Evolutionary conservation across 2,329 filamentous ascomycete genomes (phyloP).

Genomic region (Xylariaceae sp.): DNA sequence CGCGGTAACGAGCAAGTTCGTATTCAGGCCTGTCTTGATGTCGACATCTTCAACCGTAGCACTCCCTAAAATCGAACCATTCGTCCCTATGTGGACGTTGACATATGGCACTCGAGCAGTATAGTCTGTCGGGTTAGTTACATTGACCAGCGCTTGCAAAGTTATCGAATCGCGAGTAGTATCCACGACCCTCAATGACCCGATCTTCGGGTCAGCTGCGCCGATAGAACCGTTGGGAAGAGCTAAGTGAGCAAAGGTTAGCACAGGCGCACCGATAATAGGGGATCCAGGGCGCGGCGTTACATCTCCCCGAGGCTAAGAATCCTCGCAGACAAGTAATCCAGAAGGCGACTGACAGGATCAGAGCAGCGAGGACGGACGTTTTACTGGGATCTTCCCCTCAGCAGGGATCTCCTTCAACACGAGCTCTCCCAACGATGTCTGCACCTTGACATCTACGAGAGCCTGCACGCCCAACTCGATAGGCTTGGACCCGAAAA

Average conservation of each 20-base stretch:
- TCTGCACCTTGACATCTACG: constrained; percentile 78
- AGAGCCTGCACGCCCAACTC: constrained; percentile 68
- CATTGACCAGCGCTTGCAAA: constrained; percentile 67
- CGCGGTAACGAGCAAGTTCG: constrained; percentile 60
- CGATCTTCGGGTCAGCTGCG: constrained; percentile 56
- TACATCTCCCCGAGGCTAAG: constrained; percentile 16
- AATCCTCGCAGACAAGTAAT: constrained; percentile 20
- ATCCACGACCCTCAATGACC: constrained; percentile 64
- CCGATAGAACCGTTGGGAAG: constrained; percentile 49
- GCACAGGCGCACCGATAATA: constrained; percentile 17
- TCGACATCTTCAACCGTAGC: constrained; percentile 60
- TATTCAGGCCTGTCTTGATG: constrained; percentile 66
- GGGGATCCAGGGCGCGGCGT: constrained; percentile 16
- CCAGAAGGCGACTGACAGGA: constrained; percentile 35
- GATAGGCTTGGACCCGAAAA: constrained; percentile 69
- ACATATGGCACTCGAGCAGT: constrained; percentile 75
- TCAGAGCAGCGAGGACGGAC: constrained; percentile 64
- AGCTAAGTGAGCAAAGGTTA: constrained; percentile 41
- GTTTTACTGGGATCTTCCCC: constrained; percentile 85
- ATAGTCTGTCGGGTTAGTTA: constrained; percentile 88
- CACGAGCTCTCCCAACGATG: constrained; percentile 72
- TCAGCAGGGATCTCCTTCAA: constrained; percentile 80
- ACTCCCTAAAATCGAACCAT: constrained; percentile 70
- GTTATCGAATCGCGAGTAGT: constrained; percentile 67
- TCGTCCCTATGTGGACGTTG: constrained; percentile 69